Evolutionary conservation across 495 filamentous ascomycete genomes (phyloP), one percentile per base, ranked within the genome.

Genomic region (Penicillium flavigenum): DNA sequence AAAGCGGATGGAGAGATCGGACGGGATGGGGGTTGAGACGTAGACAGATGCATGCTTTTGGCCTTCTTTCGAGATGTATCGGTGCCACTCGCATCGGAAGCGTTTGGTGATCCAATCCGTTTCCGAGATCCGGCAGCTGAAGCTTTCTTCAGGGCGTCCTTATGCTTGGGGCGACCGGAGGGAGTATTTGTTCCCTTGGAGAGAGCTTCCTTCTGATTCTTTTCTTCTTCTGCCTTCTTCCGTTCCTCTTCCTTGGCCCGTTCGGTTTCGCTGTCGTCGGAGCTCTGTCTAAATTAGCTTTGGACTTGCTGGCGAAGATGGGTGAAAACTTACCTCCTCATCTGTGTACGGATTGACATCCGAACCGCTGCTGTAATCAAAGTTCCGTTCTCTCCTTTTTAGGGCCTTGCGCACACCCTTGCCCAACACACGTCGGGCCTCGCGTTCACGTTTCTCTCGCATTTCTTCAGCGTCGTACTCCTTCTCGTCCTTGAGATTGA

Each of bases 1-100:
- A 64, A 63, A 49, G 70, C 69, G 47, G 63, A 72, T 48, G 73
- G 78, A 24, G 81, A 83, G 36, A 82, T 79, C 9, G 77, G 81
- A 42, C 80, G 78, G 27, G 82, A 86, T 16, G 74, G 75, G 12
- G 86, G 74, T 56, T 86, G 82, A 7, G 85, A 81, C 16, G 75
- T 77, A 2, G 72, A 63, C 47, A 76, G 65, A 57, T 84, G 79
- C 53, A 83, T 84, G 67, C 86, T 90, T 75, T 94, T 96, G 39
- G 82, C 78, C 81, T 96, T 96, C 78, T 96, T 96, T 42, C 89
- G 89, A 22, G 85, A 82, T 1, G 88, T 88, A 66, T 98, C 94
- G 58, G 88, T 92, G 47, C 91, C 95, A 73, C 90, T 95, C 17
- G 89, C 88, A 65, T 97, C 88, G 12, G 94, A 97, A 19, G 86